Conservation (phyloP, 2,329 filamentous ascomycete genomes). For the Aureobasidium melanogenum region DNA sequence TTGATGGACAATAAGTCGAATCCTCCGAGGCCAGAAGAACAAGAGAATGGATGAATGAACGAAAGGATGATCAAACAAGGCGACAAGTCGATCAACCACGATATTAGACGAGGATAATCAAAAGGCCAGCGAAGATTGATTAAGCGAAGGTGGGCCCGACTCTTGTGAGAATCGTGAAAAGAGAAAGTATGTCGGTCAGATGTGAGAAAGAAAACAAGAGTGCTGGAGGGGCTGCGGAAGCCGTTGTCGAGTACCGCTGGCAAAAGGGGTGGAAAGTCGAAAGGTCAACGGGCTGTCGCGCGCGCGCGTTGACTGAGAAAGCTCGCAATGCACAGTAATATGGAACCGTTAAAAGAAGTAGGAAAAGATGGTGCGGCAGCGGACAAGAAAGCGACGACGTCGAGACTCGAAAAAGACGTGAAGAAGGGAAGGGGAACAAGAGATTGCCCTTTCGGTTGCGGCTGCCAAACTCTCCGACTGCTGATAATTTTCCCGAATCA, state of each 20-base stretch:
- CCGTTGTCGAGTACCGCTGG: background rate
- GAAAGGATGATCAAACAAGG: conserved; percentile 10
- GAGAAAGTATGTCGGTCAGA: conserved; percentile 8
- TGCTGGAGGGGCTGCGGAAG: conserved; percentile 3
- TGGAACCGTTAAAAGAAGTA: background rate
- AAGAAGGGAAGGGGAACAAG: background rate
- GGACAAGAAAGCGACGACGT: conserved; percentile 4
- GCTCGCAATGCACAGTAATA: background rate
- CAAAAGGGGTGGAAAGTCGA: background rate
- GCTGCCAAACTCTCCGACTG: conserved; percentile 10
- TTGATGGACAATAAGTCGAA: background rate
- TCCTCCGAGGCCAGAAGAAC: background rate
- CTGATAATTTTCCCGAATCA: background rate
- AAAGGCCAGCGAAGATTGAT: background rate
- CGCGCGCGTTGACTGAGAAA: background rate
- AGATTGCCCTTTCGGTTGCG: conserved; percentile 8
- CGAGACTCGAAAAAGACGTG: conserved; percentile 1
- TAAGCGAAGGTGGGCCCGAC: conserved; percentile 2
- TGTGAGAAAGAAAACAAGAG: background rate
- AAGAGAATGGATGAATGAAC: background rate
- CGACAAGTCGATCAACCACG: conserved; percentile 6
- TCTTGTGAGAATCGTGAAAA: background rate
- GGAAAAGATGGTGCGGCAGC: conserved; percentile 8
- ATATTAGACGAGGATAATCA: conserved; percentile 5
- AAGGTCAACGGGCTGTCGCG: background rate